These are phyloP conservation scores for Platismatia glauca DNA, from an alignment of 495 filamentous ascomycete species.

Conservation along the genomic window DNA sequence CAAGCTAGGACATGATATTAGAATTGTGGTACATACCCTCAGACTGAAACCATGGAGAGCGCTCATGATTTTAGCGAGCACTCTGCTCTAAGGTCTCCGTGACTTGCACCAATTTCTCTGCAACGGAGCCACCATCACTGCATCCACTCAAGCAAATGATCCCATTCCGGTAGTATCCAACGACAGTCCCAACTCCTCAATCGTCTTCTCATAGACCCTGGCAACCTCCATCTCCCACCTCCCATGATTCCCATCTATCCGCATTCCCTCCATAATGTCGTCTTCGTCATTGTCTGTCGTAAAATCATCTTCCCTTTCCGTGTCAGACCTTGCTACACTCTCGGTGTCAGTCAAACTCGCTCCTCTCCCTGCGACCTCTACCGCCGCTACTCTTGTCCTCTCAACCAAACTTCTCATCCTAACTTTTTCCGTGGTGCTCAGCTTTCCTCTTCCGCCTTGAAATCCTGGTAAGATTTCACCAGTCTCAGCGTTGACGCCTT, in stretches of 20 bases:
- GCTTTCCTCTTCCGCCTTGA: constrained; percentile 37
- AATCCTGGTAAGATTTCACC: constrained; percentile 59
- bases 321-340: constrained; percentile 27
- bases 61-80: background rate
- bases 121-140: no score
- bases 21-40: background rate
- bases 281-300: constrained; percentile 32
- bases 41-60: background rate
- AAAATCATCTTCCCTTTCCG: constrained; percentile 28
- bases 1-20: background rate
- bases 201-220: constrained; percentile 67
- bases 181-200: constrained; percentile 31
- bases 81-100: background rate
- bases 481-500: constrained; percentile 56
- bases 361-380: constrained; percentile 49
- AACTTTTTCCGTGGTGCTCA: constrained; percentile 68
- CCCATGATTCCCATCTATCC: constrained; percentile 35
- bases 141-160: background rate
- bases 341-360: constrained; percentile 25
- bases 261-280: constrained; percentile 27
- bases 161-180: constrained; percentile 13
- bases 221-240: constrained; percentile 60
- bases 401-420: constrained; percentile 70
- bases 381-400: constrained; percentile 54
- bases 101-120: background rate